Evolutionary conservation across 108 stramenopile species (phyloP).

Genomic region (Cyclotella atomus): DNA sequence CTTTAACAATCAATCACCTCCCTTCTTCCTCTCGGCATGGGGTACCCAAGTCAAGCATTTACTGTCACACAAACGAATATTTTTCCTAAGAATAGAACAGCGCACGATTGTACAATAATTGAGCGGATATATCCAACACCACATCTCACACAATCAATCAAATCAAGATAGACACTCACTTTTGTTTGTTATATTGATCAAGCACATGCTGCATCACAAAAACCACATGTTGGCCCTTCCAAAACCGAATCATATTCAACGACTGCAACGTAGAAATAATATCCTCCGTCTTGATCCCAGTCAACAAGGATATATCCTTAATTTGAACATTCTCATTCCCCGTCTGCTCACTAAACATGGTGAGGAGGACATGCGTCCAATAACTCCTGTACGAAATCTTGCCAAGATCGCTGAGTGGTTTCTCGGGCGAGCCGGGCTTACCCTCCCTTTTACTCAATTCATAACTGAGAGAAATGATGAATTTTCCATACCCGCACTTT

Average conservation of each 20-base stretch:
- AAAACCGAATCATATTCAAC: constrained; percentile 94
- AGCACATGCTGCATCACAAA: constrained; percentile 82
- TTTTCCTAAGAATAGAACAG: constrained; percentile 43
- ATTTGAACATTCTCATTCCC: constrained; percentile 72
- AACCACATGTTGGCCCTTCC: constrained; percentile 99
- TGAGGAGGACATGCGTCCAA: constrained; percentile 87
- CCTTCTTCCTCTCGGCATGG: constrained; percentile 56
- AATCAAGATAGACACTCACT: constrained; percentile 45
- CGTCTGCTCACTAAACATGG: constrained; percentile 57
- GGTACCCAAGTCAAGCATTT: constrained; percentile 70
- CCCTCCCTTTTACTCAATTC: constrained; percentile 90
- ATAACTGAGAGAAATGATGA: constrained; percentile 96
- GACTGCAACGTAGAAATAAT: constrained; percentile 95
- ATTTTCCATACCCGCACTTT: constrained; percentile 97
- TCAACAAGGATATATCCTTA: constrained; percentile 82
- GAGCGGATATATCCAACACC: background rate
- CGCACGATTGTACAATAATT: background rate
- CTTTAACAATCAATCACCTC: constrained; percentile 12
- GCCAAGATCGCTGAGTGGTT: constrained; percentile 96
- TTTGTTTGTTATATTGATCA: constrained; percentile 72
- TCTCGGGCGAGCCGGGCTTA: constrained; percentile 96
- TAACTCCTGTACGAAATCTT: constrained; percentile 94
- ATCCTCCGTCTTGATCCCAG: constrained; percentile 97
- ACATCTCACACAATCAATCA: background rate
- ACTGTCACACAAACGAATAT: constrained; percentile 70